A percentile compares a stretch with the other conserved stretches of the same genome.
phyloP scores from a whole-genome alignment of 2,329 filamentous ascomycete genomes.

The Calonectria pseudoreteaudii region DNA sequence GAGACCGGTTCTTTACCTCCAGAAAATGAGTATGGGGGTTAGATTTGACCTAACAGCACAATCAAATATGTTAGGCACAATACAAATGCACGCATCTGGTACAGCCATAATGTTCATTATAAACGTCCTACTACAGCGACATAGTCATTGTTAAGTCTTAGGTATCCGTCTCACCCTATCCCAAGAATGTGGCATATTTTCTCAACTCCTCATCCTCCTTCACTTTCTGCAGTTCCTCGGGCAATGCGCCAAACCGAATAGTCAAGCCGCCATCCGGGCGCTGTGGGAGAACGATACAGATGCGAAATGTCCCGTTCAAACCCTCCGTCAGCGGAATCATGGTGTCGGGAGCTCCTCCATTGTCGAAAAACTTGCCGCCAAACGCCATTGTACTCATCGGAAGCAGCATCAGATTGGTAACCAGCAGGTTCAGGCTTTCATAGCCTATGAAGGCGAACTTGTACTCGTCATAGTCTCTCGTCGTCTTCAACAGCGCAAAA shows the following conservation, averaged over 20 bases:
- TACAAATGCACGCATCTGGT: background rate
- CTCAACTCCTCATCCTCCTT: conserved; percentile 41
- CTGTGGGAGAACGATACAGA: conserved; percentile 44
- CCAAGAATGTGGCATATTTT: conserved; percentile 31
- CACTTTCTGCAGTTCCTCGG: conserved; percentile 44
- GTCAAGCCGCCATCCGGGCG: conserved; percentile 44
- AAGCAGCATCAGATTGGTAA: conserved; percentile 47
- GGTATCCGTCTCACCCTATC: background rate
- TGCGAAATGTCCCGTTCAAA: conserved; percentile 37
- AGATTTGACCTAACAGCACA: no score
- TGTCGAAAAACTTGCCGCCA: conserved; percentile 41
- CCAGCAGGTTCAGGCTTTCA: conserved; percentile 42
- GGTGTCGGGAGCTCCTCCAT: conserved; percentile 41
- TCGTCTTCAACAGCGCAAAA: conserved; percentile 40
- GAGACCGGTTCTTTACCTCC: no score
- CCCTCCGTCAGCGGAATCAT: conserved; percentile 45
- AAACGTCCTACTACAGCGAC: no score
- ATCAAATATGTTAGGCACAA: background rate
- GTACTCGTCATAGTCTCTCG: conserved; percentile 40
- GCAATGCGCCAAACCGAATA: conserved; percentile 41
- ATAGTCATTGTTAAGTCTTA: background rate
- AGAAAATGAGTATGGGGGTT: no score
- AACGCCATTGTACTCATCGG: conserved; percentile 42
- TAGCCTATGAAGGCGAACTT: conserved; percentile 41
- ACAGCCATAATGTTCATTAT: no score